Conservation (phyloP, 192 early-diverging fungal species). For the Umbelopsis ramanniana region DNA sequence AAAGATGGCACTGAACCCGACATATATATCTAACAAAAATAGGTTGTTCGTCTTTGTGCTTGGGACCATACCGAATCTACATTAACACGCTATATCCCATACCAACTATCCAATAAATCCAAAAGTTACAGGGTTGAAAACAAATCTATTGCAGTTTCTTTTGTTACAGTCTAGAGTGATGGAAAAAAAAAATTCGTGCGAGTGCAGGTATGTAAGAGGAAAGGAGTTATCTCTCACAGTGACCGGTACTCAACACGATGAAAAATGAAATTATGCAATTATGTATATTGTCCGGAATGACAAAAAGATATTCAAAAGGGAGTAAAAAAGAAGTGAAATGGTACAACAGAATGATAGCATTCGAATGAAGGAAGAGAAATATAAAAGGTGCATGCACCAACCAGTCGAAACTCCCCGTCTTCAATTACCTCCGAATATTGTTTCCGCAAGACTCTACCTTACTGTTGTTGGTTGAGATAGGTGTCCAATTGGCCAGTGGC, state of each 20-base stretch:
- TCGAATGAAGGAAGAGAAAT: neutral
- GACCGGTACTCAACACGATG: neutral
- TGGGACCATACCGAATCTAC: too few relatives aligned
- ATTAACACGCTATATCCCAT: too few relatives aligned
- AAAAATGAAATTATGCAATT: constrained; percentile 20
- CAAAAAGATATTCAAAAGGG: neutral
- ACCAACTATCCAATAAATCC: neutral
- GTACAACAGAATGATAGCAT: neutral
- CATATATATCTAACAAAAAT: too few relatives aligned
- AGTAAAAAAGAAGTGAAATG: neutral
- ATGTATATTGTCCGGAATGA: constrained; percentile 12
- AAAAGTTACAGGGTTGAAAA: neutral
- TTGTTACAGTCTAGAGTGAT: constrained; percentile 19
- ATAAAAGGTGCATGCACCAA: neutral
- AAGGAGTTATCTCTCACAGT: neutral
- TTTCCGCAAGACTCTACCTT: too few relatives aligned
- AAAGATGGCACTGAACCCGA: too few relatives aligned
- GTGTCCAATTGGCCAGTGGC: constrained; percentile 71
- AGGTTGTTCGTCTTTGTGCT: too few relatives aligned
- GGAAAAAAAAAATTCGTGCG: constrained; percentile 12
- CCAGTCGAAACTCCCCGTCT: too few relatives aligned
- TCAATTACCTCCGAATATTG: neutral
- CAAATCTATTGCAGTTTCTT: neutral
- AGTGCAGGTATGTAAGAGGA: constrained; percentile 13
- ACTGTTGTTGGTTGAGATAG: constrained; percentile 40